Evolutionary conservation across 768 basidiomycete species (phyloP), one percentile per base, ranked within the genome.

Genomic region (Lepiota venenata): DNA sequence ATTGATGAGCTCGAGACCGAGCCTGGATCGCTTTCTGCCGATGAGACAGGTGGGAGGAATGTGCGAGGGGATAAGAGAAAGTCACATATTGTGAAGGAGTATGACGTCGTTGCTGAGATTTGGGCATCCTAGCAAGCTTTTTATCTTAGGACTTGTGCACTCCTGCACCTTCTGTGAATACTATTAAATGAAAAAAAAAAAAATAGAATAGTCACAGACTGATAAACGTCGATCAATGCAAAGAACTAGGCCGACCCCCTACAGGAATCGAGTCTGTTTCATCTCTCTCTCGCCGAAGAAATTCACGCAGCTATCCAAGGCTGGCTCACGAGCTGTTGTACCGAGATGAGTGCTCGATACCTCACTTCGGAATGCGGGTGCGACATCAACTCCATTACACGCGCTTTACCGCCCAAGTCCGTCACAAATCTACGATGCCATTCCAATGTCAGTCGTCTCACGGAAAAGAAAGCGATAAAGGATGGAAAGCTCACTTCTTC

Each of bases 371-470:
- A 74, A 66, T 93, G 84, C 29, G 80, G 72, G 68, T 98, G 92
- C 0, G 87, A 84, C 92, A 98, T 95, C 48, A 99, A 79, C 64
- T 93, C 89, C 91, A 93, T 93, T 3, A 89, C 87, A 21, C 85
- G 78, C 2, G 80, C 81, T 72, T 99, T 99, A 2, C 84, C 97
- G 40, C 91, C 89, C 29, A 95, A 74, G 56, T 93, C 88, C 22
- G 88, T 85, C 44, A 98, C 79, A 36, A 84, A 72, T 65, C 93
- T 95, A 62, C 20, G 37, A 32, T 35, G 47, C 0, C 7, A 41
- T 47, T 39, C 52, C 27, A 47, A 49, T 48, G 32, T 32, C 32
- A 32, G 32, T 8, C 32, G 10, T 29, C 32, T 11, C 32, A 9
- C 39, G 58, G 54, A 22, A 14, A 38, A 29, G 45, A 20, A 49